Evolutionary conservation across 2,329 filamentous ascomycete genomes (phyloP), one percentile per base, ranked within the genome.

Genomic region (Trichoderma sp.): DNA sequence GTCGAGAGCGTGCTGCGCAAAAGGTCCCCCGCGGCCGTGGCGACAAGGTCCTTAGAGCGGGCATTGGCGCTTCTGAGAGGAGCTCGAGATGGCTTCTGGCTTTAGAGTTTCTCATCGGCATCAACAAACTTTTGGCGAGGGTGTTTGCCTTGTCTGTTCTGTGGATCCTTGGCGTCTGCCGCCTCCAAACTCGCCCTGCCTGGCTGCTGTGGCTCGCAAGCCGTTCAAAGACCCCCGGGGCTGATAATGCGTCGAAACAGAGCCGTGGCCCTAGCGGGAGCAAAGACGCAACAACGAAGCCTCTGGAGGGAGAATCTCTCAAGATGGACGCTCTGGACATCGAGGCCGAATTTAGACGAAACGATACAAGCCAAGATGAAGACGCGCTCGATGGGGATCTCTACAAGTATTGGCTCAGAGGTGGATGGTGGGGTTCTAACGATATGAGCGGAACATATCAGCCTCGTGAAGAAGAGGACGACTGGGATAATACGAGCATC

Each of bases 321-420:
- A 50, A 37, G n/a, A 57, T 29, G 39, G 54, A 61, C n/a, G 39
- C 53, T 50, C 83, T 89, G 39, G 87, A 98, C 73, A 89, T 97
- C 2, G 94, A 97, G 78, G 84, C 82, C 1, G 92, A 95, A 76
- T 89, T 94, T 72, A 87, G 92, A 71, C 86, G 86, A 64, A 84
- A 88, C 58, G 66, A 77, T 7, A 72, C 72, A 13, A 74, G 76
- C 64, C 76, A 79, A 74, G 74, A 88, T 48, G 91, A 95, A 72
- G 85, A 86, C 32, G 86, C 87, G 45, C 82, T 97, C 2, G 90
- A 94, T 71, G 84, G 85, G 2, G 89, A 88, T 68, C 81, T 97
- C 2, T 98, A 97, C 76, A 83, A 84, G 34, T 95, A 94, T 87
- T 98, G 93, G 91, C 88, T 91, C 63, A 83, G 84, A 64, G 93